Conservation (phyloP, 768 basidiomycete species). For the Chalciporus pseudorubinellus region DNA sequence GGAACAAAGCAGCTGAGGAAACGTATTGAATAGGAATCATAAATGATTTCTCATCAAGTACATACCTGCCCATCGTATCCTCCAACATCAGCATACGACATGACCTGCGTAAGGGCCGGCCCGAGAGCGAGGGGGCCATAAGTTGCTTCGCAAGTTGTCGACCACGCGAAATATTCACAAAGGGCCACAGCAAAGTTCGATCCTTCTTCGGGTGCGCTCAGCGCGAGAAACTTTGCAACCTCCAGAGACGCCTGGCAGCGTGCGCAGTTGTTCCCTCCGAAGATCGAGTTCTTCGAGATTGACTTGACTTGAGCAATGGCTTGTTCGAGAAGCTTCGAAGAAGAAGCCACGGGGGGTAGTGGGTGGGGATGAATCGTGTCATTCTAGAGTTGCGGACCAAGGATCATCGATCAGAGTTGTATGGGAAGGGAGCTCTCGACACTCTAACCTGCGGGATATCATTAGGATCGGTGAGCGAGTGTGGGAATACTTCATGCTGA, state of each 20-base stretch:
- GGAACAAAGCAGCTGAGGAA: conserved; percentile 51
- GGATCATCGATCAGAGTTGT: conserved; percentile 1
- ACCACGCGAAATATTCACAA: conserved; percentile 58
- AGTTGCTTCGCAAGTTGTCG: conserved; percentile 46
- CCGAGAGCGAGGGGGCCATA: conserved; percentile 53
- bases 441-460: conserved; percentile 46
- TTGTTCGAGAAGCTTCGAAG: conserved; percentile 44
- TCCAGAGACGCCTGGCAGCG: conserved; percentile 60
- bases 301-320: conserved; percentile 59
- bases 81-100: conserved; percentile 67
- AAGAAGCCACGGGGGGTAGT: conserved; percentile 55
- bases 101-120: conserved; percentile 64
- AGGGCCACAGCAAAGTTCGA: conserved; percentile 54
- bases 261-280: conserved; percentile 53
- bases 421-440: neutral
- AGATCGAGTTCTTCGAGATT: conserved; percentile 50
- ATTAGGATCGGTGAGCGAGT: conserved; percentile 61
- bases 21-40: neutral
- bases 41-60: neutral
- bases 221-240: conserved; percentile 61
- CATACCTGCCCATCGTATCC: conserved; percentile 71
- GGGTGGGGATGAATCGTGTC: conserved; percentile 64
- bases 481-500: conserved; percentile 58
- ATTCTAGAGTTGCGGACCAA: conserved; percentile 31
- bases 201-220: conserved; percentile 61